Conservation (phyloP, 164 flowering plant genomes). For the Houttuynia cordata region DNA sequence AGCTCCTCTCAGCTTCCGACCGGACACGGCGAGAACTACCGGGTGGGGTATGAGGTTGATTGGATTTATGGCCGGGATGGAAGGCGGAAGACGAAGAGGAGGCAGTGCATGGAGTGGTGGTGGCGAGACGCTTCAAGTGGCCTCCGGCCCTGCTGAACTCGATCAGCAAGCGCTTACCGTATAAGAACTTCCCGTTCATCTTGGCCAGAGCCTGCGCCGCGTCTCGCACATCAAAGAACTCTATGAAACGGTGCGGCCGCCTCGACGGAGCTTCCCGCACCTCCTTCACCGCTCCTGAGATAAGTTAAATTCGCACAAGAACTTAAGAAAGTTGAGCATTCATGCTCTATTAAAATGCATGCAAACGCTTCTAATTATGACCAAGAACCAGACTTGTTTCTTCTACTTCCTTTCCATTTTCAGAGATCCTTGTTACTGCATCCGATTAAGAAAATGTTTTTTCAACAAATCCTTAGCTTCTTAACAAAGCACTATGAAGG, state of each 20-base stretch:
- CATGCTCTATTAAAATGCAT: too few species aligned
- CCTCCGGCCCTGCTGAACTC: conserved; percentile 87
- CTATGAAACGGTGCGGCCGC: conserved; percentile 57
- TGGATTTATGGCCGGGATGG: neutral
- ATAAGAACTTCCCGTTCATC: conserved; percentile 63
- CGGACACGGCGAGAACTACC: too few species aligned
- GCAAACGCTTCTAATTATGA: too few species aligned
- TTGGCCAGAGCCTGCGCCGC: conserved; percentile 54
- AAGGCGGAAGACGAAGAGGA: conserved; percentile 1
- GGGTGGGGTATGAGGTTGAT: too few species aligned
- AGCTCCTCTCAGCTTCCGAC: neutral
- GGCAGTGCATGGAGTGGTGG: neutral
- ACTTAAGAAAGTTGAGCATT: too few species aligned
- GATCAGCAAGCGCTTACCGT: conserved; percentile 42
- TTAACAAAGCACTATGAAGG: too few species aligned
- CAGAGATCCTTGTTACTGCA: too few species aligned
- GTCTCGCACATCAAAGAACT: conserved; percentile 67
- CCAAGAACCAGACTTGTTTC: too few species aligned
- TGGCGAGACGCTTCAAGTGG: conserved; percentile 20
- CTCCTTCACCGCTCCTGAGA: conserved; percentile 65
- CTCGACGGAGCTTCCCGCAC: conserved; percentile 72
- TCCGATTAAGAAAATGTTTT: too few species aligned
- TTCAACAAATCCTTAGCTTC: too few species aligned
- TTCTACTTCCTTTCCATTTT: too few species aligned
- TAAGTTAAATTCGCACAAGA: neutral